These are phyloP conservation scores for Penicillium sp. DNA, from an alignment of 2,329 filamentous ascomycete genomes.

Conservation along the genomic window DNA sequence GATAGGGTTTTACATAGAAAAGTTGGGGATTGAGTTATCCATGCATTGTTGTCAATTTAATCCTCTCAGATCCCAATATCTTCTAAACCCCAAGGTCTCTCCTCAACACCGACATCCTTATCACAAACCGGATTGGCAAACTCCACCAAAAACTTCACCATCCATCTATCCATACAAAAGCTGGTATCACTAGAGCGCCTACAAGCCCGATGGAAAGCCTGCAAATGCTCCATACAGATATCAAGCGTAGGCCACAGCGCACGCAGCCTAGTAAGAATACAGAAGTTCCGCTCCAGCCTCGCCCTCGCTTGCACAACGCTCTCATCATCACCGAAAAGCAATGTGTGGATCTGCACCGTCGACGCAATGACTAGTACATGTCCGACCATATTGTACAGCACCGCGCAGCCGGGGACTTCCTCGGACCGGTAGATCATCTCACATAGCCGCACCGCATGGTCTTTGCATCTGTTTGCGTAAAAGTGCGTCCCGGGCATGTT, in stretches of 20 bases:
- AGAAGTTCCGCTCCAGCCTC: slow-evolving; percentile 48
- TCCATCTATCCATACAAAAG: slow-evolving; percentile 46
- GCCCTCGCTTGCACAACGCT: slow-evolving; percentile 38
- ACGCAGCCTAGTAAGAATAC: slow-evolving; percentile 44
- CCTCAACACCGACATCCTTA: neutral
- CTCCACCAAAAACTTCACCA: slow-evolving; percentile 38
- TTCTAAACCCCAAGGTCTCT: neutral
- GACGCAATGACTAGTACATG: slow-evolving; percentile 51
- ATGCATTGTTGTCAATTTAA: neutral
- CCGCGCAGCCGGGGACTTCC: slow-evolving; percentile 39
- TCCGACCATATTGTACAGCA: slow-evolving; percentile 47
- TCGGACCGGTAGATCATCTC: slow-evolving; percentile 44
- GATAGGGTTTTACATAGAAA: too few relatives aligned
- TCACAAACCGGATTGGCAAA: slow-evolving; percentile 17
- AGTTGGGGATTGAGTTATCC: too few relatives aligned
- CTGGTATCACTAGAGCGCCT: slow-evolving; percentile 37
- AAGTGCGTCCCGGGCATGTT: slow-evolving; percentile 12
- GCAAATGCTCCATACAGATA: slow-evolving; percentile 40
- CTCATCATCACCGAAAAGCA: slow-evolving; percentile 44
- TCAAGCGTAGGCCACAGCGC: slow-evolving; percentile 46
- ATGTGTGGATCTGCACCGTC: slow-evolving; percentile 48
- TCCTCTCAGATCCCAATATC: slow-evolving; percentile 4
- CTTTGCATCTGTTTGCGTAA: slow-evolving; percentile 44
- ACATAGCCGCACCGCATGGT: slow-evolving; percentile 42
- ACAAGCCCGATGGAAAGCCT: slow-evolving; percentile 47